A percentile compares a stretch with the other conserved stretches of the same genome.
Conservation (phyloP, 495 filamentous ascomycete genomes). For the Aspergillus cavernicola region DNA sequence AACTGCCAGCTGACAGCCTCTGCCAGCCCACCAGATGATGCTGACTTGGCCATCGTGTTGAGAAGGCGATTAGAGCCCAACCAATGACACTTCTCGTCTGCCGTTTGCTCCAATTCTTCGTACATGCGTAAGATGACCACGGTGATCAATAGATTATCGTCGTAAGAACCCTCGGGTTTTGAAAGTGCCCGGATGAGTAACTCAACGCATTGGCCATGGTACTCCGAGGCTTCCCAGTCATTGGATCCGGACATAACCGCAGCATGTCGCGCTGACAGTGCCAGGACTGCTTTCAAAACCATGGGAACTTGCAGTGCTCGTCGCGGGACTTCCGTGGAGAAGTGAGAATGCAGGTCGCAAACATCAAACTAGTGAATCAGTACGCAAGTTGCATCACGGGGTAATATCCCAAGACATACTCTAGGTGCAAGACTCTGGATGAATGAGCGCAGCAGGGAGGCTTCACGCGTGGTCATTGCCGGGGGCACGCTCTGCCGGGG, state of each 20-base stretch:
- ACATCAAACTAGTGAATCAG: slow-evolving; percentile 27
- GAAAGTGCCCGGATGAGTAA: slow-evolving; percentile 31
- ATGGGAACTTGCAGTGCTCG: slow-evolving; percentile 32
- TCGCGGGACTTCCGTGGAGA: slow-evolving; percentile 33
- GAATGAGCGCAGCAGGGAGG: slow-evolving; percentile 31
- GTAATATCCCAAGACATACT: slow-evolving; percentile 19
- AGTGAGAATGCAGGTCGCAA: slow-evolving; percentile 34
- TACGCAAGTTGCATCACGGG: not conserved
- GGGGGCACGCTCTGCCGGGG: slow-evolving; percentile 4
- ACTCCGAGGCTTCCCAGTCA: slow-evolving; percentile 38
- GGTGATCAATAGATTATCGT: slow-evolving; percentile 34
- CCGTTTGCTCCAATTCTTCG: slow-evolving; percentile 33
- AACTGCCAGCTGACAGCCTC: slow-evolving; percentile 43
- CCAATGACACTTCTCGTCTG: slow-evolving; percentile 35
- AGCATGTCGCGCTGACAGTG: slow-evolving; percentile 33
- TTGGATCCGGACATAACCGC: slow-evolving; percentile 28
- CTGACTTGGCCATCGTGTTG: slow-evolving; percentile 34
- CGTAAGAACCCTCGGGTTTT: slow-evolving; percentile 25
- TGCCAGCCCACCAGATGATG: slow-evolving; percentile 34
- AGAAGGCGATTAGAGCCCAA: slow-evolving; percentile 36
- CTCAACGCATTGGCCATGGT: slow-evolving; percentile 36
- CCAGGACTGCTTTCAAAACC: slow-evolving; percentile 33
- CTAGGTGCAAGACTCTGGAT: slow-evolving; percentile 33
- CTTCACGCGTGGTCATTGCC: slow-evolving; percentile 29
- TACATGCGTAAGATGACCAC: slow-evolving; percentile 38